These are phyloP conservation scores for Sporothrix sp. DNA, from an alignment of 2,329 filamentous ascomycete species.

Conservation along the genomic window DNA sequence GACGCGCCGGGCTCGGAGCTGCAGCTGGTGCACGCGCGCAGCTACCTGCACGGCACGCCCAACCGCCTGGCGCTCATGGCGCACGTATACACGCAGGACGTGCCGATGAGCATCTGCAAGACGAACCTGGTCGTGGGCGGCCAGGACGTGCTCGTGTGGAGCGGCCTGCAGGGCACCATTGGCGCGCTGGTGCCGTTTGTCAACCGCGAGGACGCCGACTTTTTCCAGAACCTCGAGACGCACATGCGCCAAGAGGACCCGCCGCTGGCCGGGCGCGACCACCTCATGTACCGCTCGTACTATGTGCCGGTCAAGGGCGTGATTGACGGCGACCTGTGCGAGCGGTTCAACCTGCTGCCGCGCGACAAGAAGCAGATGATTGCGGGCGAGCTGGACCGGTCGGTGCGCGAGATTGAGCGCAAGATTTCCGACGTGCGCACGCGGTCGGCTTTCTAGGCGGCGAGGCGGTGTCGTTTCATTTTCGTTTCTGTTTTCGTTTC, in stretches of 20 bases:
- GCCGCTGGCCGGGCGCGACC: slow-evolving; percentile 82
- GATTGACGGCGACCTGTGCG: slow-evolving; percentile 93
- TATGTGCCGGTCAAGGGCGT: slow-evolving; percentile 94
- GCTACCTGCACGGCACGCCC: slow-evolving; percentile 81
- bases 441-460: slow-evolving; percentile 46
- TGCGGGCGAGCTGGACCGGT: slow-evolving; percentile 83
- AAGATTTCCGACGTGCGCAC: slow-evolving; percentile 70
- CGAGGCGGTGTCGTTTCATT: not conserved
- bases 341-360: slow-evolving; percentile 74
- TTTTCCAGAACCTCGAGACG: slow-evolving; percentile 90
- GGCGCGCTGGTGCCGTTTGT: slow-evolving; percentile 89
- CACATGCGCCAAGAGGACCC: slow-evolving; percentile 80
- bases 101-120: slow-evolving; percentile 83
- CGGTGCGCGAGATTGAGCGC: slow-evolving; percentile 85
- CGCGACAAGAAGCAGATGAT: slow-evolving; percentile 93
- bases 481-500: not conserved
- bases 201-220: slow-evolving; percentile 87
- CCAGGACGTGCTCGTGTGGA: slow-evolving; percentile 85
- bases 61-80: slow-evolving; percentile 77
- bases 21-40: slow-evolving; percentile 81
- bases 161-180: slow-evolving; percentile 86
- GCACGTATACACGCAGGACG: slow-evolving; percentile 85
- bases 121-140: slow-evolving; percentile 84
- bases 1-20: slow-evolving; percentile 87
- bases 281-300: slow-evolving; percentile 90